Evolutionary conservation across 345 rosid species (phyloP).

Genomic region (Kernera saxatilis): DNA sequence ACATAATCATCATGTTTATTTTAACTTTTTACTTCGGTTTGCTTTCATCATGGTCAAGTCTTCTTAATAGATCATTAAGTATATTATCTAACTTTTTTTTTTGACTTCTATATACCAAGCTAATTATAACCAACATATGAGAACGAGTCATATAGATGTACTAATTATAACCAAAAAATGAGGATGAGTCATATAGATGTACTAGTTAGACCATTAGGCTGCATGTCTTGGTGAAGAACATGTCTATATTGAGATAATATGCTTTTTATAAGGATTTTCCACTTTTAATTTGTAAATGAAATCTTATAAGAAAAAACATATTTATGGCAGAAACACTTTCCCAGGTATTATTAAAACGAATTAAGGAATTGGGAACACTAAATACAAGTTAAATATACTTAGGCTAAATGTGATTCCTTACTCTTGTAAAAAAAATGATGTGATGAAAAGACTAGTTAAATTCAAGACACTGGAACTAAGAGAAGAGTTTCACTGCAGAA

Average conservation of each 20-base stretch:
- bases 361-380: too few species aligned
- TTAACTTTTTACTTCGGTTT: background rate
- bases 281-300: background rate
- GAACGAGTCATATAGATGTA: background rate
- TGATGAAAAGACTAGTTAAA: background rate
- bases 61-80: background rate
- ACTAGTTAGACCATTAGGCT: too few species aligned
- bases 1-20: constrained; percentile 21
- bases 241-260: background rate
- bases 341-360: background rate
- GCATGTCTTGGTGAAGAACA: too few species aligned
- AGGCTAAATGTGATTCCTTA: too few species aligned
- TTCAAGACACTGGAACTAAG: background rate
- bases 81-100: background rate
- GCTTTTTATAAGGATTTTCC: background rate
- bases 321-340: background rate
- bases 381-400: background rate
- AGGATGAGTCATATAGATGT: too few species aligned
- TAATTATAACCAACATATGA: background rate
- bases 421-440: too few species aligned
- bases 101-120: background rate
- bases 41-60: background rate
- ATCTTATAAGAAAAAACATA: background rate
- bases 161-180: too few species aligned
- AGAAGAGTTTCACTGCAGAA: constrained; percentile 15